These are phyloP conservation scores for Acacia confusa DNA, from an alignment of 306 rosid genomes.

Conservation along the genomic window DNA sequence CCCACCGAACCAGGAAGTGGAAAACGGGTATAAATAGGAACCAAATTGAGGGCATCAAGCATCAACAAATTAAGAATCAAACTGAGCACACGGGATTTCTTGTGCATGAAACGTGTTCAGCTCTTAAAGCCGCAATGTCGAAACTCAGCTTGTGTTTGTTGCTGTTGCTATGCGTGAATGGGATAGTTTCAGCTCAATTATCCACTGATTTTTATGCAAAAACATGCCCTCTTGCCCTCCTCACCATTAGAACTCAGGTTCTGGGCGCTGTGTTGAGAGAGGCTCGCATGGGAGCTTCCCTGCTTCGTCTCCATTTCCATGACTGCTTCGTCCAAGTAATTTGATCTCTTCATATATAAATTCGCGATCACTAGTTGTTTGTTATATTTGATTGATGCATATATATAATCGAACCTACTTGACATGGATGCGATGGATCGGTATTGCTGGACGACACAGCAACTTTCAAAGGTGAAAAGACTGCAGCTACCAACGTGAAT, in stretches of 20 bases:
- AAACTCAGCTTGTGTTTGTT: conserved; percentile 18
- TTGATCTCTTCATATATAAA: too few species aligned
- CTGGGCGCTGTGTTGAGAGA: conserved; percentile 30
- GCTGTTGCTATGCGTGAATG: conserved; percentile 25
- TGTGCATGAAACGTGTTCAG: background rate
- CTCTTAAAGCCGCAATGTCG: background rate
- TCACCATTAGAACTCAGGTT: conserved; percentile 12
- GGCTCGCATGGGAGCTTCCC: conserved; percentile 72
- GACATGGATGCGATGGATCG: conserved; percentile 65
- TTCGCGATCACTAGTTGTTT: too few species aligned
- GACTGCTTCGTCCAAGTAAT: conserved; percentile 56
- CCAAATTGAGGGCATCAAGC: background rate
- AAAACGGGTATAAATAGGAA: conserved; percentile 24
- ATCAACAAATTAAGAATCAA: background rate
- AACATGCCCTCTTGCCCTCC: conserved; percentile 23
- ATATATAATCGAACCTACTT: too few species aligned
- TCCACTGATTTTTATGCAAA: conserved; percentile 32
- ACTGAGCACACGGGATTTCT: background rate
- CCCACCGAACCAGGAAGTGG: conserved; percentile 19
- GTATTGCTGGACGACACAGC: conserved; percentile 46
- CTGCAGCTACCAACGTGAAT: conserved; percentile 39
- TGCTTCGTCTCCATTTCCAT: conserved; percentile 56
- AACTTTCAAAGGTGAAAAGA: conserved; percentile 44
- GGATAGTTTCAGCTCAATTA: conserved; percentile 38
- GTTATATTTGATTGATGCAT: too few species aligned